Evolutionary conservation across 257 asterid genomes (phyloP), one percentile per base, ranked within the genome.

Genomic region (Gentiana dahurica): DNA sequence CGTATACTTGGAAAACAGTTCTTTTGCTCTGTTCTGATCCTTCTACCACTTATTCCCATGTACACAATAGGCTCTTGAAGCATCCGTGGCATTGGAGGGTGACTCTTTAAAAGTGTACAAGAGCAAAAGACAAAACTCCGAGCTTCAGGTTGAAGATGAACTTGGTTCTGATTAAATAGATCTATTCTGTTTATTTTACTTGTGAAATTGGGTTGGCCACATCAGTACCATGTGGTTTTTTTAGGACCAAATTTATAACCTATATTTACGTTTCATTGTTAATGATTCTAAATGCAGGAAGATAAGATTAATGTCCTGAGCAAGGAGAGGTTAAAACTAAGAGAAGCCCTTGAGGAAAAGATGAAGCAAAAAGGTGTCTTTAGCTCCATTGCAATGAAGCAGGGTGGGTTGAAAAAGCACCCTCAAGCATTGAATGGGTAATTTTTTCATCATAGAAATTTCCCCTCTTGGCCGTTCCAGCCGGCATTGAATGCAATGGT

Each of bases 281-380:
- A 36, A 6, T 2, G 45, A 54, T 33, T 3, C 51, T 49, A 33
- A 37, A 66, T 71, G 49, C 82, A 88, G 98, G 87, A 78, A 65
- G 67, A 68, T 59, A 77, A 75, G 58, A 78, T 78, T 36, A 93
- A 90, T 64, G 56, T 5, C 36, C 94, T 85, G 75, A 92, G 97
- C 82, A 61, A 54, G 73, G 89, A 83, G 79, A 91, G 87, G 97
- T 72, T 91, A 53, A 91, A 82, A 81, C 65, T 83, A 59, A 76
- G 98, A 77, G 94, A 92, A 55, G 81, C 80, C 55, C 94, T 87
- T 48, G 98, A 91, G 75, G 90, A 85, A 71, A 92, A 79, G 71
- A 58, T 88, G 77, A 88, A 71, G 78, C 81, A 83, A 68, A 86
- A 77, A 61, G 95, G 95, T 73, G 64, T 83, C 65, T 78, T 73